Base-by-base conservation (phyloP, 2,329 filamentous ascomycete genomes). In the Xylaria digitata region DNA sequence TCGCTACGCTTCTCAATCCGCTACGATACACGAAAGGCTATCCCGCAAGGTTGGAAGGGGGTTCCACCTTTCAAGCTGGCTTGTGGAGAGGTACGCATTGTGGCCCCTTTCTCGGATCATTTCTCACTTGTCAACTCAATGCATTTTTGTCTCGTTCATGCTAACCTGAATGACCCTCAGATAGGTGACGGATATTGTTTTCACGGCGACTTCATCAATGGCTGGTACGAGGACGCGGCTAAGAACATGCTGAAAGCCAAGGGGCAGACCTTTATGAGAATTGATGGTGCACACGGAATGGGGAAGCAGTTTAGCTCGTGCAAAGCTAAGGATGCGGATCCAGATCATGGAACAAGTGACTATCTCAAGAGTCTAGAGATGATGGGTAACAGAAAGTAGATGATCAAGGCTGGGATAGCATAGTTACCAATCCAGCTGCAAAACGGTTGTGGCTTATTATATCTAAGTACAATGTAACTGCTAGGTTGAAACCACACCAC, bases 131-230 rank as follows among this genome's bases (percentile, higher is more conserved):
- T n/a, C n/a, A n/a, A n/a, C n/a, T n/a, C n/a, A n/a, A n/a, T n/a
- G n/a, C n/a, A n/a, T n/a, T n/a, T n/a, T n/a, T n/a, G n/a, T 26
- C 13, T 46, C 30, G 13, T 6, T 55, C 30, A 37, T 30, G 0
- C 56, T 57, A 45, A 62, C 26, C 0, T 60, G 32, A 9, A 46
- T 23, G 34, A 42, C 42, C 46, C 21, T 60, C 52, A 69, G 62
- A 68, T 71, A 26, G 69, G 69, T 1, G 69, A 75, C 30, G 77
- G 78, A 1, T 82, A 75, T 71, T 80, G 78, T 74, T 76, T 73
- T 42, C 82, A 84, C 65, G 82, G 82, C 37, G 82, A 84, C 69
- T 83, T 83, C 68, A 81, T 84, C 71, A 83, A 82, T 34, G 82
- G 77, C 17, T 84, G 82, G 82, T 78, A 77, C 2, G 71, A 72